Percentiles rank a stretch among this genome's conserved stretches.
These are phyloP conservation scores for Mycosarcoma maydis DNA, from an alignment of 1,284 basidiomycete genomes.

Conservation along the genomic window DNA sequence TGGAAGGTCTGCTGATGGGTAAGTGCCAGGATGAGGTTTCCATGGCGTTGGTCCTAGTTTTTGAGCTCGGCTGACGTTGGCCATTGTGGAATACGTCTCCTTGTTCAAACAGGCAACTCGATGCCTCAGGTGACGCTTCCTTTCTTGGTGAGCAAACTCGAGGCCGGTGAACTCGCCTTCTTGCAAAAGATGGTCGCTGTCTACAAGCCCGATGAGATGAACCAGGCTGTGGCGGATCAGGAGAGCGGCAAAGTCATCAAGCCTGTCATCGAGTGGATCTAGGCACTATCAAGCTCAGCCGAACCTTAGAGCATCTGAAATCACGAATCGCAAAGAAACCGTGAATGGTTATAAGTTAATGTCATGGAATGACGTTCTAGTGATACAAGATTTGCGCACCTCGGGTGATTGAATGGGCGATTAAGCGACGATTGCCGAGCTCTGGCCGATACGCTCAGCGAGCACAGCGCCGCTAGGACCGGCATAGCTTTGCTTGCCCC, in stretches of 20 bases:
- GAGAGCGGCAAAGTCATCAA: slow-evolving; percentile 41
- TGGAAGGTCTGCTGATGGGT: slow-evolving; percentile 33
- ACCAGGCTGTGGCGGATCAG: slow-evolving; percentile 21
- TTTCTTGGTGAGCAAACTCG: slow-evolving; percentile 27
- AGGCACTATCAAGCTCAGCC: no score
- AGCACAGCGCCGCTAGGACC: slow-evolving; percentile 28
- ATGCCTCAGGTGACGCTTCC: slow-evolving; percentile 24
- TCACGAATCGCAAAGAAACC: no score
- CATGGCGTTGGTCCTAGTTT: no score
- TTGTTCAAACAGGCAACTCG: no score
- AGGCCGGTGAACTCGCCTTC: slow-evolving; percentile 25
- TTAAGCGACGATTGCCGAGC: neutral
- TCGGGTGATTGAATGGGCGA: no score
- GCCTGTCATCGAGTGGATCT: slow-evolving; percentile 40
- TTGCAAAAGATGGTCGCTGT: slow-evolving; percentile 29
- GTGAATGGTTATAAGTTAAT: no score
- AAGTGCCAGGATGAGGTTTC: no score
- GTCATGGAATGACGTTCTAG: neutral
- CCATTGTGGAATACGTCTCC: no score
- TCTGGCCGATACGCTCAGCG: slow-evolving; percentile 20
- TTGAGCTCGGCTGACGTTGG: no score
- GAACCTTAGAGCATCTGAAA: no score
- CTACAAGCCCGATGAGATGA: slow-evolving; percentile 38
- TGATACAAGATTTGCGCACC: neutral
- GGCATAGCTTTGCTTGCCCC: slow-evolving; percentile 24